phyloP scores from a whole-genome alignment of 2,329 filamentous ascomycete genomes.

The Tolypocladium sp. region DNA sequence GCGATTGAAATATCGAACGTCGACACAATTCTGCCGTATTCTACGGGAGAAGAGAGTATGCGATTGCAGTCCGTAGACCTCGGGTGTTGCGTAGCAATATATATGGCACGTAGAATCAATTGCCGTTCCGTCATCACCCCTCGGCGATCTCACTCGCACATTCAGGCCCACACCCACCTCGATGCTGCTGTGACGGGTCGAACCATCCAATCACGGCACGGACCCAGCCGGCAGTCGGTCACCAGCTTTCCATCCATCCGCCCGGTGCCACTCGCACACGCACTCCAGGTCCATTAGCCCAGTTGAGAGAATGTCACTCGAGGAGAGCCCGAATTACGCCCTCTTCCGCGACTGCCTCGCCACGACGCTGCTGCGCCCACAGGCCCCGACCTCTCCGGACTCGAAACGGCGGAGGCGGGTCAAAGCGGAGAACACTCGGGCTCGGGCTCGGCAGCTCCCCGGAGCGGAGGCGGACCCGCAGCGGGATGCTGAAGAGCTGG shows the following conservation, averaged over 20 bases:
- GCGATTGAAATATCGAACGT: neutral
- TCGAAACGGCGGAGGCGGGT: constrained; percentile 34
- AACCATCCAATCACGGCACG: neutral
- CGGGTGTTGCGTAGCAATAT: neutral
- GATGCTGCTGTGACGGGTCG: neutral
- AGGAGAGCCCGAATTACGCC: constrained; percentile 29
- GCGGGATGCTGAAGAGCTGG: constrained; percentile 55
- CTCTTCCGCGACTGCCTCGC: constrained; percentile 69
- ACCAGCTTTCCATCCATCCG: neutral
- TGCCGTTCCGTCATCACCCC: neutral
- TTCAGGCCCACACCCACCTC: neutral
- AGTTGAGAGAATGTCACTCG: constrained; percentile 1
- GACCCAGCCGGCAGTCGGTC: neutral
- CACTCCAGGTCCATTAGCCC: neutral
- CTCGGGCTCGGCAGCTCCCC: neutral
- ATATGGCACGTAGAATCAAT: neutral
- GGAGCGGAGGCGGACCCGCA: constrained; percentile 5
- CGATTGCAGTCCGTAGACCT: neutral
- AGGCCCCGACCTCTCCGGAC: constrained; percentile 32
- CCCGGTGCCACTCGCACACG: neutral
- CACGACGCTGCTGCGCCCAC: constrained; percentile 52
- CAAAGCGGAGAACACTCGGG: constrained; percentile 8
- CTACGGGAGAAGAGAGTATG: neutral
- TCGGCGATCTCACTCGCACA: neutral
- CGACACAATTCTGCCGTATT: neutral